phyloP scores from a whole-genome alignment of 2,329 filamentous ascomycete species.

The Phialophora expanda region DNA sequence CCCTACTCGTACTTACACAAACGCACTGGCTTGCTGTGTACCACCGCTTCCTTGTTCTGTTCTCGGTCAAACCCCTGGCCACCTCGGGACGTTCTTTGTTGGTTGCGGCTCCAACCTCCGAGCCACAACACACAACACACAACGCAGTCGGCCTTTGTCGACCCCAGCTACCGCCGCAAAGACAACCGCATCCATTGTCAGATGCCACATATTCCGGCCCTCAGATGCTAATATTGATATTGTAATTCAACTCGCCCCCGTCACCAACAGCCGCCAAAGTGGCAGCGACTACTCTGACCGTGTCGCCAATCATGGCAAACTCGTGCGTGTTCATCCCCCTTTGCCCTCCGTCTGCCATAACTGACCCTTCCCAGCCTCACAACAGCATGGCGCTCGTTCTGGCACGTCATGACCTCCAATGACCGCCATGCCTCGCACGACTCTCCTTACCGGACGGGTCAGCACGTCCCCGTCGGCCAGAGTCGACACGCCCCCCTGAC shows the following conservation, averaged over 20 bases:
- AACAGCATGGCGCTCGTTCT: slow-evolving; percentile 80
- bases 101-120: slow-evolving; percentile 28
- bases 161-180: slow-evolving; percentile 11
- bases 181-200: not conserved
- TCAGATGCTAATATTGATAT: slow-evolving; percentile 23
- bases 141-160: slow-evolving; percentile 24
- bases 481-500: slow-evolving; percentile 81
- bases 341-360: slow-evolving; percentile 3
- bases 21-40: slow-evolving; percentile 24
- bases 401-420: slow-evolving; percentile 85
- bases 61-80: slow-evolving; percentile 18
- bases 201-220: not conserved
- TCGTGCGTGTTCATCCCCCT: slow-evolving; percentile 27
- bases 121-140: slow-evolving; percentile 7
- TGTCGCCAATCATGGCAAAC: slow-evolving; percentile 38
- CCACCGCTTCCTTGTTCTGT: slow-evolving; percentile 20
- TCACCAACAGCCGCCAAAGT: slow-evolving; percentile 31
- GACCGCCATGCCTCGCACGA: slow-evolving; percentile 89
- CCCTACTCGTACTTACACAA: slow-evolving; percentile 15
- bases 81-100: slow-evolving; percentile 26
- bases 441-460: slow-evolving; percentile 87
- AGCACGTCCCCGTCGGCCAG: slow-evolving; percentile 85
- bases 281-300: slow-evolving; percentile 34
- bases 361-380: slow-evolving; percentile 35
- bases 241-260: slow-evolving; percentile 22